phyloP scores from a whole-genome alignment of 2,329 filamentous ascomycete species.

The Aspergillus fumigatiaffinis region DNA sequence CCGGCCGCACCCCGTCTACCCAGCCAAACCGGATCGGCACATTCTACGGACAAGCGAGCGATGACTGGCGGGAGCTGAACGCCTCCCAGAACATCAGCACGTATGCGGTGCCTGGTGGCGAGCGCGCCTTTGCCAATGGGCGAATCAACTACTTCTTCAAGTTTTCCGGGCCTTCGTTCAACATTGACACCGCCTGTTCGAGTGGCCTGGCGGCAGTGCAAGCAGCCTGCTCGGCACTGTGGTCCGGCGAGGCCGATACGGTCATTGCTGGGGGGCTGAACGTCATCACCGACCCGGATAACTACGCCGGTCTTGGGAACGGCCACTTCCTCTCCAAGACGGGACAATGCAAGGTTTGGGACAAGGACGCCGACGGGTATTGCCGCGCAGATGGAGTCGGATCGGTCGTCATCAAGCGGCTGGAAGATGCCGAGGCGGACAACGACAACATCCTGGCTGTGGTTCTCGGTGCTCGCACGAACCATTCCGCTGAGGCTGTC shows the following conservation, averaged over 20 bases:
- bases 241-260: conserved; percentile 72
- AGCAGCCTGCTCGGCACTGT: conserved; percentile 65
- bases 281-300: conserved; percentile 69
- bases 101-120: conserved; percentile 60
- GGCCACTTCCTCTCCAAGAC: conserved; percentile 27
- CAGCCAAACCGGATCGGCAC: conserved; percentile 60
- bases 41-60: conserved; percentile 68
- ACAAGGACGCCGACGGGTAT: conserved; percentile 51
- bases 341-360: conserved; percentile 49
- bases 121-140: conserved; percentile 56
- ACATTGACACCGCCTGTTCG: conserved; percentile 71
- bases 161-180: conserved; percentile 67
- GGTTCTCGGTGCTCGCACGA: conserved; percentile 40
- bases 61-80: conserved; percentile 63
- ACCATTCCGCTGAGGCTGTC: conserved; percentile 45
- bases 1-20: conserved; percentile 63
- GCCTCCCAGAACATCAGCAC: conserved; percentile 65
- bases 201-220: conserved; percentile 60
- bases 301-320: conserved; percentile 68
- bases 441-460: conserved; percentile 43
- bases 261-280: conserved; percentile 75
- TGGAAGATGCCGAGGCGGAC: conserved; percentile 49
- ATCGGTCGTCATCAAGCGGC: conserved; percentile 49
- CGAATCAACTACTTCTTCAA: conserved; percentile 74
- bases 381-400: conserved; percentile 51